Base-by-base conservation (phyloP, 1,284 basidiomycete genomes). In the Cryptococcus sp. region DNA sequence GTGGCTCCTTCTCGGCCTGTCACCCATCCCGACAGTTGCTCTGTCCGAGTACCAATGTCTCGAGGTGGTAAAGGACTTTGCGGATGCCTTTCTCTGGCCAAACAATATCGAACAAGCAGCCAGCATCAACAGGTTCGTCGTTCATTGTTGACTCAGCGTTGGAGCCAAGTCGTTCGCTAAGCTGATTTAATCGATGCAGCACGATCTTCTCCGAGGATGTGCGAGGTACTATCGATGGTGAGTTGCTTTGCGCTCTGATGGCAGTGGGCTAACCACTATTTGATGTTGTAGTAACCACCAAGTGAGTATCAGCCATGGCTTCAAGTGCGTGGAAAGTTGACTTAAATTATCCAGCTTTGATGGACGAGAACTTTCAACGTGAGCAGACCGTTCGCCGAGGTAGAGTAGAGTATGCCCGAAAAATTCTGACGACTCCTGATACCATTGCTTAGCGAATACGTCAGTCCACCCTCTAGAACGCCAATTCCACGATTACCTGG, bases 161-260 rank as follows among this genome's bases (percentile, higher is more conserved):
- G 30, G 50, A 20, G n/a, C 47, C 19, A 3, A 15, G 5, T 27
- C 8, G 25, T 23, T 4, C 17, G 39, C 35, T 25, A 5, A 39
- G 48, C 39, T 50, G 52, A 59, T 27, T 35, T 25, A 25, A 25
- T 30, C 35, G 8, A 5, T n/a, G n/a, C 54, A 67, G 66, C 38
- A 56, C 64, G 1, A 22, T 68, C 30, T 68, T 68, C 43, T 52
- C 66, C 5, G 58, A 63, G 45, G 64, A 68, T 47, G 66, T 68
- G 7, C 52, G 20, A 3, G 66, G 66, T 0, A 64, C 57, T 5
- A 54, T 56, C 15, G 66, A 68, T 48, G 38, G 65, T 67, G 54
- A 64, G 65, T 61, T 0, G 5, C 5, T 8, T 3, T 35, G 17
- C 23, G 30, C 27, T 30, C n/a, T 7, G 8, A 8, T 22, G 8